These are phyloP conservation scores for Teunomyces cretensis DNA, from an alignment of 805 yeast species.

Conservation along the genomic window DNA sequence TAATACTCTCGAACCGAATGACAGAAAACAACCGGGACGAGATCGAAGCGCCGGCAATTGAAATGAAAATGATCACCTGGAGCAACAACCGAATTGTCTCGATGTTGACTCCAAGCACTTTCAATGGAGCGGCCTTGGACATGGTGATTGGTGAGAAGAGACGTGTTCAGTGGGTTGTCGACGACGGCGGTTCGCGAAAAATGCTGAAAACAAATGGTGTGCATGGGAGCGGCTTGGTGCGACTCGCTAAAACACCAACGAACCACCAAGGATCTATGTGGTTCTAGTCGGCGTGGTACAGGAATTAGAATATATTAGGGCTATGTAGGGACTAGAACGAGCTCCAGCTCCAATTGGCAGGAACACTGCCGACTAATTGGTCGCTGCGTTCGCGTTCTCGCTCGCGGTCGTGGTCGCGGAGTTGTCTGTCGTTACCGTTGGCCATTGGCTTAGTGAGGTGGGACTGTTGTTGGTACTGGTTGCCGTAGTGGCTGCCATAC, in stretches of 20 bases:
- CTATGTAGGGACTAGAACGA: constrained; percentile 45
- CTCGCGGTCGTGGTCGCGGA: background rate
- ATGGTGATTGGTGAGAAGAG: background rate
- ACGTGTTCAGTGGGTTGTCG: background rate
- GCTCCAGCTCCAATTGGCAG: constrained; percentile 82
- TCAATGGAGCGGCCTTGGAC: constrained; percentile 7
- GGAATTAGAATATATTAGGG: no score
- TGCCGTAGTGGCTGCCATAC: background rate
- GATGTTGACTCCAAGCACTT: constrained; percentile 20
- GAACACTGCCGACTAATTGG: constrained; percentile 48
- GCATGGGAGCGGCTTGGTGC: background rate
- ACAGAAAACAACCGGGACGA: constrained; percentile 94
- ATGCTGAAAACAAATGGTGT: background rate
- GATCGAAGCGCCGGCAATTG: constrained; percentile 88
- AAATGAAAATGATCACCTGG: constrained; percentile 64
- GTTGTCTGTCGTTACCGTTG: background rate
- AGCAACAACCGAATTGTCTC: constrained; percentile 48
- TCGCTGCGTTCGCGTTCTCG: constrained; percentile 33
- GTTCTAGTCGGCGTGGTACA: no score
- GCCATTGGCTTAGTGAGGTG: background rate
- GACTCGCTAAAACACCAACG: no score
- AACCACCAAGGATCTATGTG: no score
- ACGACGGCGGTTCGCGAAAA: background rate
- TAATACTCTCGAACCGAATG: constrained; percentile 90
- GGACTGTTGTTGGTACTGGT: background rate